phyloP scores from a whole-genome alignment of 2,329 filamentous ascomycete genomes.

The Blastomyces parvus region DNA sequence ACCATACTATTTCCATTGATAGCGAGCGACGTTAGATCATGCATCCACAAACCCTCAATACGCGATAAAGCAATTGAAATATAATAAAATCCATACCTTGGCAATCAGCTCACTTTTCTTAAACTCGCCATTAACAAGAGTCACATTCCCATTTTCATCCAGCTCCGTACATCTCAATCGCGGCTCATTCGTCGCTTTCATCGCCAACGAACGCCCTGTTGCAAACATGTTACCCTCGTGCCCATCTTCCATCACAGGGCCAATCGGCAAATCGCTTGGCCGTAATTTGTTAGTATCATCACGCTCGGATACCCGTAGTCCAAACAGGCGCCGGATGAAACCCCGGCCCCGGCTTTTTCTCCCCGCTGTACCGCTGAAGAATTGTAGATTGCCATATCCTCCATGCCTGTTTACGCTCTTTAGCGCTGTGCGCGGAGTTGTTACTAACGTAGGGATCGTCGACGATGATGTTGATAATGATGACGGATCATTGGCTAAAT shows the following conservation, averaged over 20 bases:
- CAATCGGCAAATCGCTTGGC: conserved; percentile 50
- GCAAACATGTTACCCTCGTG: conserved; percentile 55
- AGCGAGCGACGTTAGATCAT: background rate
- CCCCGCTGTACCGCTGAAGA: conserved; percentile 26
- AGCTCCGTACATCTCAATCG: conserved; percentile 90
- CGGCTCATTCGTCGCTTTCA: conserved; percentile 73
- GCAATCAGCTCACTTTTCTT: conserved; percentile 96
- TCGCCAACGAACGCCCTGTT: conserved; percentile 58
- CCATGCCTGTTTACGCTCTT: background rate
- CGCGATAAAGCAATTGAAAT: background rate
- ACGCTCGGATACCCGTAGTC: conserved; percentile 26
- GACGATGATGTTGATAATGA: background rate
- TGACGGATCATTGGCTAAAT: conserved; percentile 6
- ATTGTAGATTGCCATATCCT: conserved; percentile 4
- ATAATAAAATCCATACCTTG: conserved; percentile 49
- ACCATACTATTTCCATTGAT: conserved; percentile 55
- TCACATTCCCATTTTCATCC: conserved; percentile 83
- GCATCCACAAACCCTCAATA: conserved; percentile 1
- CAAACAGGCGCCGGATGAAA: conserved; percentile 30
- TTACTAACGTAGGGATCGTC: conserved; percentile 5
- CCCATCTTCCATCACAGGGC: conserved; percentile 47
- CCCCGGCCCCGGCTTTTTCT: conserved; percentile 20
- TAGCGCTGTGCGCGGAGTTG: conserved; percentile 8
- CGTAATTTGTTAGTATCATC: conserved; percentile 34
- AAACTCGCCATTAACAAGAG: conserved; percentile 88